phyloP scores from a whole-genome alignment of 2,329 filamentous ascomycete genomes.

The Cladophialophora carrionii region DNA sequence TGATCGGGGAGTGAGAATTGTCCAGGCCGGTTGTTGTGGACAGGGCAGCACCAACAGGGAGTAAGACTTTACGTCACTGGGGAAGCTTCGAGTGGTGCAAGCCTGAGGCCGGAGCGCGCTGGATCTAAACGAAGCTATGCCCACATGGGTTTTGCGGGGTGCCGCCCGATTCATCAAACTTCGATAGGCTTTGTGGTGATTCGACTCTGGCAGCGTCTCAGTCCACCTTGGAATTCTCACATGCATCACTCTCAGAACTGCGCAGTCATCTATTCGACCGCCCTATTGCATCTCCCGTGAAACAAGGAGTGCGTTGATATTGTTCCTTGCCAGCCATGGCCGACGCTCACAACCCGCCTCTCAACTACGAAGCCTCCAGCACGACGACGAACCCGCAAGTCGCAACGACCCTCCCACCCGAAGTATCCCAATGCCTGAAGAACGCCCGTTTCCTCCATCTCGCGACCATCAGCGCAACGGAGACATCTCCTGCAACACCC shows the following conservation, averaged over 20 bases:
- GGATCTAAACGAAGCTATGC: conserved; percentile 4
- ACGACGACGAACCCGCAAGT: conserved; percentile 71
- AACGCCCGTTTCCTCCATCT: conserved; percentile 97
- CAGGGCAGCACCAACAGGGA: conserved; percentile 4
- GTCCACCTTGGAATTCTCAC: background rate
- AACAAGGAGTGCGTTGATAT: background rate
- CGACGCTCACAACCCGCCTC: conserved; percentile 63
- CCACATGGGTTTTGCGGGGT: conserved; percentile 3
- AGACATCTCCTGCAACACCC: conserved; percentile 66
- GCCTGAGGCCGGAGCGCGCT: background rate
- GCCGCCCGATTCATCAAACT: background rate
- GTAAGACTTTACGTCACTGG: conserved; percentile 21
- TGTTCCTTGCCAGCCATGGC: conserved; percentile 43
- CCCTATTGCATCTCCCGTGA: background rate
- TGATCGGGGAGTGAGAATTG: conserved; percentile 20
- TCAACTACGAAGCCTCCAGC: conserved; percentile 75
- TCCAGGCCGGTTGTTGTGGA: conserved; percentile 2
- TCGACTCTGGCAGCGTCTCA: conserved; percentile 4
- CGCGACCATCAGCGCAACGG: conserved; percentile 67
- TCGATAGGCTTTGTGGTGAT: conserved; percentile 7
- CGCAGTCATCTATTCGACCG: background rate
- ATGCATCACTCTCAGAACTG: background rate
- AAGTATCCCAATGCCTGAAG: conserved; percentile 87
- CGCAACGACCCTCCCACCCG: conserved; percentile 72
- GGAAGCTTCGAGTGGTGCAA: conserved; percentile 7